Evolutionary conservation across 768 basidiomycete genomes (phyloP).

Genomic region (Coprinopsis cinerea): DNA sequence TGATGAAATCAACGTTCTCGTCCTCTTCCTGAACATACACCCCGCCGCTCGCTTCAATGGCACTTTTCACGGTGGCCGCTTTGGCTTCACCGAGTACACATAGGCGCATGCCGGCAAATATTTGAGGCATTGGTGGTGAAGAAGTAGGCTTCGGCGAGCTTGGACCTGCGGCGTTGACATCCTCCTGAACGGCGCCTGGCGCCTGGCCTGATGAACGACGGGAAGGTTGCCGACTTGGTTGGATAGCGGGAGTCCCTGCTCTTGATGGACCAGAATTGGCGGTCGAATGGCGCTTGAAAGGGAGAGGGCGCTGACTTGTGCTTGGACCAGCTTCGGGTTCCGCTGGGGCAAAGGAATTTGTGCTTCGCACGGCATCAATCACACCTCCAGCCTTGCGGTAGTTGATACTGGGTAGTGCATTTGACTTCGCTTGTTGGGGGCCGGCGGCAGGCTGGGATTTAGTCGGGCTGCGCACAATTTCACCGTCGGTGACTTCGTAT

Average conservation of each 20-base stretch:
- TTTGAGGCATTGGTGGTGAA: slow-evolving; percentile 15
- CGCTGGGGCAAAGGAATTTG: slow-evolving; percentile 57
- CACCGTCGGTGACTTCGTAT: slow-evolving; percentile 52
- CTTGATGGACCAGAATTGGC: slow-evolving; percentile 11
- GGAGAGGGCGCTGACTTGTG: slow-evolving; percentile 25
- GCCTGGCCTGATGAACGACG: background rate
- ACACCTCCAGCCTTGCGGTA: slow-evolving; percentile 27
- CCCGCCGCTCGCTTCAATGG: slow-evolving; percentile 59
- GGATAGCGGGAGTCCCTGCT: background rate
- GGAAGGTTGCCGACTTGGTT: background rate
- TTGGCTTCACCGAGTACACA: slow-evolving; percentile 65
- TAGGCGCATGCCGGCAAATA: slow-evolving; percentile 56
- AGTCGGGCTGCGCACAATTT: slow-evolving; percentile 56
- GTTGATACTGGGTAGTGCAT: slow-evolving; percentile 11
- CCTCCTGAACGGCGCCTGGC: background rate
- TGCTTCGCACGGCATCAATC: slow-evolving; percentile 55
- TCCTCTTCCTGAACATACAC: slow-evolving; percentile 37
- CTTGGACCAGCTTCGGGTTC: slow-evolving; percentile 15
- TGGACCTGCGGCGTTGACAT: slow-evolving; percentile 14
- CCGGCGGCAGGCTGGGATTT: slow-evolving; percentile 26
- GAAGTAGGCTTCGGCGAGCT: slow-evolving; percentile 13
- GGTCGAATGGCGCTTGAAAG: slow-evolving; percentile 38
- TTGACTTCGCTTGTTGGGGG: slow-evolving; percentile 4
- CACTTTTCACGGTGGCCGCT: slow-evolving; percentile 46
- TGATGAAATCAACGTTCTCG: slow-evolving; percentile 48